phyloP scores from a whole-genome alignment of 1,284 basidiomycete genomes.

The Sanguinoderma infundibulare region DNA sequence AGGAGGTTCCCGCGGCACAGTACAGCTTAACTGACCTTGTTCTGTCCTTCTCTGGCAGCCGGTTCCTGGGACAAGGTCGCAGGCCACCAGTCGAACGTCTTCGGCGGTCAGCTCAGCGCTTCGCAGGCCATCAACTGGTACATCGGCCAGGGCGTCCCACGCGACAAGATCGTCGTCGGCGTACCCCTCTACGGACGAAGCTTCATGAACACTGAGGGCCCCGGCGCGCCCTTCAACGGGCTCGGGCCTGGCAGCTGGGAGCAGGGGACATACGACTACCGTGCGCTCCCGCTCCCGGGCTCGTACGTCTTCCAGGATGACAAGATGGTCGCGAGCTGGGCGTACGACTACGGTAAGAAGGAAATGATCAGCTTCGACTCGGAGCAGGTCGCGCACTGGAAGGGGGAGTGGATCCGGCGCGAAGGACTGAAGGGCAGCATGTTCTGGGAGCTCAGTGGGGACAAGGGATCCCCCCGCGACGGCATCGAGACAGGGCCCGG shows the following conservation, averaged over 20 bases:
- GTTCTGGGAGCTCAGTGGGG: conserved; percentile 88
- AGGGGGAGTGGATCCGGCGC: conserved; percentile 76
- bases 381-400: conserved; percentile 68
- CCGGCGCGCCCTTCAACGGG: conserved; percentile 79
- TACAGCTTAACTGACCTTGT: neutral
- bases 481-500: conserved; percentile 64
- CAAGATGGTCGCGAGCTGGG: conserved; percentile 69
- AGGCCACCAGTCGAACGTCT: conserved; percentile 91
- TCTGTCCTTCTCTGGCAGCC: conserved; percentile 43
- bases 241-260: conserved; percentile 80
- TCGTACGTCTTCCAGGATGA: conserved; percentile 65
- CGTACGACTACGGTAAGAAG: conserved; percentile 66
- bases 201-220: conserved; percentile 86
- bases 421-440: conserved; percentile 80
- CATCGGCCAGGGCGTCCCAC: conserved; percentile 69
- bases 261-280: conserved; percentile 82
- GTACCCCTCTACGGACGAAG: conserved; percentile 92
- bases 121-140: conserved; percentile 81
- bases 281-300: conserved; percentile 74
- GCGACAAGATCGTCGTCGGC: conserved; percentile 86
- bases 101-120: conserved; percentile 67
- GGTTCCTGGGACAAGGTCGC: conserved; percentile 83
- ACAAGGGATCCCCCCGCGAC: conserved; percentile 68
- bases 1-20: neutral
- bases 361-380: conserved; percentile 86